A percentile compares a stretch with the other conserved stretches of the same genome.
These are phyloP conservation scores for Agaricus bisporus DNA, from an alignment of 768 basidiomycete genomes.

Conservation along the genomic window DNA sequence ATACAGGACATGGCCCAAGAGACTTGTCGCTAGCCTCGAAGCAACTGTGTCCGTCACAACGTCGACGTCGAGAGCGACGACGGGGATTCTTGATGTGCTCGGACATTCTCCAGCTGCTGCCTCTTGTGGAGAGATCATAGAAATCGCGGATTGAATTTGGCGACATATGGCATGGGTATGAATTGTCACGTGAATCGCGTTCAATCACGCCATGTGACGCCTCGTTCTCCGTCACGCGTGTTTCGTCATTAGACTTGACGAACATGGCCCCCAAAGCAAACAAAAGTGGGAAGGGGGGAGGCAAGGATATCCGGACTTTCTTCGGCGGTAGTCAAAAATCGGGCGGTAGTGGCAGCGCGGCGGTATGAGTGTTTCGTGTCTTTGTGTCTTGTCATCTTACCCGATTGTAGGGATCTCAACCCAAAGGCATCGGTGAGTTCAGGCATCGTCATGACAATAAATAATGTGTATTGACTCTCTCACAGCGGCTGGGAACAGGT, in stretches of 20 bases:
- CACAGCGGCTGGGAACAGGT: neutral
- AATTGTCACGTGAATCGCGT: too few species aligned
- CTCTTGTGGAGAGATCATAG: neutral
- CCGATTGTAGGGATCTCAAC: constrained; percentile 1
- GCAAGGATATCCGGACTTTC: constrained; percentile 35
- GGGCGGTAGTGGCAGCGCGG: constrained; percentile 1
- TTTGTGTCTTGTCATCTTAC: neutral
- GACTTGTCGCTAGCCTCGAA: constrained; percentile 51
- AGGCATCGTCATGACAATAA: neutral
- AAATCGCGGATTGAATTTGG: too few species aligned
- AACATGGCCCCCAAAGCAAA: too few species aligned
- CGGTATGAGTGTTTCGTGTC: neutral
- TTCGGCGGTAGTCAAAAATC: constrained; percentile 21
- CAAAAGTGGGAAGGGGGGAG: constrained; percentile 20
- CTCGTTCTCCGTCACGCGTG: too few species aligned
- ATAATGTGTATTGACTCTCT: neutral
- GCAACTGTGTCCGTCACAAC: constrained; percentile 53
- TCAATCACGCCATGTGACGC: too few species aligned
- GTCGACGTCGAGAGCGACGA: constrained; percentile 43
- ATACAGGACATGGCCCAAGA: constrained; percentile 68
- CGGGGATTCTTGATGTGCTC: constrained; percentile 20
- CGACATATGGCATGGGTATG: too few species aligned
- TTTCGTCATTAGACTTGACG: too few species aligned
- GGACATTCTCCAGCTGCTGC: neutral
- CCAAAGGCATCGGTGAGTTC: neutral